phyloP scores from a whole-genome alignment of 1,139 yeast species.

The Petasospora fabianii region DNA sequence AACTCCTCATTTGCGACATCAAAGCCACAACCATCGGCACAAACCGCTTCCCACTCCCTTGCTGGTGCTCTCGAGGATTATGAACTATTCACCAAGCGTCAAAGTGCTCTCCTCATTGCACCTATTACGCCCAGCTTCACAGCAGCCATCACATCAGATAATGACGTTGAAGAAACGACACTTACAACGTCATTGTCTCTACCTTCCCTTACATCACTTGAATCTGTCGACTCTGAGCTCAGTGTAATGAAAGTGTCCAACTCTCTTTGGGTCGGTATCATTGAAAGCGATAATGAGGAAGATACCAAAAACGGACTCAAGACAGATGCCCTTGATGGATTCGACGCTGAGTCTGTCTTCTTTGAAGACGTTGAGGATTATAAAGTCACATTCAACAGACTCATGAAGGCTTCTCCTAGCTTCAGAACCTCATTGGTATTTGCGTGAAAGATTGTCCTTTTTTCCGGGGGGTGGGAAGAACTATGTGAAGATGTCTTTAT shows the following conservation, averaged over 20 bases:
- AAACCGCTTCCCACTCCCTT: slow-evolving; percentile 4
- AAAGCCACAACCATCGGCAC: not conserved
- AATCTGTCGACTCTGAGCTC: slow-evolving; percentile 13
- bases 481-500: no score
- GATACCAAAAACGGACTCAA: not conserved
- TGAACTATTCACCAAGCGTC: slow-evolving; percentile 18
- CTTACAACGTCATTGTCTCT: slow-evolving; percentile 11
- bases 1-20: not conserved
- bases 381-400: not conserved
- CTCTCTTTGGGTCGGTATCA: slow-evolving; percentile 25
- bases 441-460: slow-evolving; percentile 5
- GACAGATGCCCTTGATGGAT: slow-evolving; percentile 14
- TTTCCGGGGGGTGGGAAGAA: no score
- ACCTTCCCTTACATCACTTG: slow-evolving; percentile 14
- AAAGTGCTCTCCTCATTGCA: not conserved
- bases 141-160: not conserved
- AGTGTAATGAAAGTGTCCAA: slow-evolving; percentile 20
- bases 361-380: slow-evolving; percentile 7
- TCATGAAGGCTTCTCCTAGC: no score
- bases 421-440: slow-evolving; percentile 25
- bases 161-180: not conserved
- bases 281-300: slow-evolving; percentile 13
- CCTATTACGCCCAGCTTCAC: slow-evolving; percentile 3
- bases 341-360: slow-evolving; percentile 17
- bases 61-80: slow-evolving; percentile 23